Percentiles rank a stretch among this genome's conserved stretches.
Conservation (phyloP, 2,329 filamentous ascomycete genomes). For the Hansfordia pulvinata region DNA sequence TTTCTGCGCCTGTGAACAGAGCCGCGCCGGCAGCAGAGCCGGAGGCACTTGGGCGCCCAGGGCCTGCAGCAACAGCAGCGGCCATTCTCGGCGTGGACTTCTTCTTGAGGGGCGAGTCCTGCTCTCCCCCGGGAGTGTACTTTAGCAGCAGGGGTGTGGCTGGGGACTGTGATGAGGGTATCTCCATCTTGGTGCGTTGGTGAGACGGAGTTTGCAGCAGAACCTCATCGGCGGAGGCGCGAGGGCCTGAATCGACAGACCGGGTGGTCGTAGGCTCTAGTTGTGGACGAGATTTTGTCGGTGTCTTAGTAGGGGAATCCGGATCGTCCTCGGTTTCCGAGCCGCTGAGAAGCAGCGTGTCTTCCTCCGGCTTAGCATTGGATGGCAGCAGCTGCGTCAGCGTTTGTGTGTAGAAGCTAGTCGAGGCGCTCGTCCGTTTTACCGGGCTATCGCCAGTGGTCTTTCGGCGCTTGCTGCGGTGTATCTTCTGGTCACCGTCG, state of each 20-base stretch:
- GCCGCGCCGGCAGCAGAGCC: no score
- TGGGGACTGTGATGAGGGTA: conserved; percentile 15
- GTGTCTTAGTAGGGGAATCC: conserved; percentile 12
- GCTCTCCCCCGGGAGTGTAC: conserved; percentile 8
- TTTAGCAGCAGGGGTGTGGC: conserved; percentile 12
- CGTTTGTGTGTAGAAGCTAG: conserved; percentile 19
- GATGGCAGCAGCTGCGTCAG: conserved; percentile 14
- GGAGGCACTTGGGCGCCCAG: no score
- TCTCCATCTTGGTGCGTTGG: conserved; percentile 10
- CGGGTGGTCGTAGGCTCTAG: no score
- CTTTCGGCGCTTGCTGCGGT: conserved; percentile 14
- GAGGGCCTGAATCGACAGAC: no score
- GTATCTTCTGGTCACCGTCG: conserved; percentile 6
- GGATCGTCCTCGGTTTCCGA: conserved; percentile 13
- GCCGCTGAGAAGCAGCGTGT: conserved; percentile 11
- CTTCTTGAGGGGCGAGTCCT: conserved; percentile 12
- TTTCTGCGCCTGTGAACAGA: no score
- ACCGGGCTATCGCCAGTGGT: conserved; percentile 14
- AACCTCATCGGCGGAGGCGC: no score
- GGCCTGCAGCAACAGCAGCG: no score
- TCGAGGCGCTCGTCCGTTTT: conserved; percentile 8
- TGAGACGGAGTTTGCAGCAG: conserved; percentile 17
- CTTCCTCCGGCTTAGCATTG: conserved; percentile 5
- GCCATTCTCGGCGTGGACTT: conserved; percentile 15
- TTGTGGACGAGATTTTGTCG: no score